A percentile compares a stretch with the other conserved stretches of the same genome.
Evolutionary conservation across 2,329 filamentous ascomycete genomes (phyloP).

Genomic region (Ceratocystis huliohia): DNA sequence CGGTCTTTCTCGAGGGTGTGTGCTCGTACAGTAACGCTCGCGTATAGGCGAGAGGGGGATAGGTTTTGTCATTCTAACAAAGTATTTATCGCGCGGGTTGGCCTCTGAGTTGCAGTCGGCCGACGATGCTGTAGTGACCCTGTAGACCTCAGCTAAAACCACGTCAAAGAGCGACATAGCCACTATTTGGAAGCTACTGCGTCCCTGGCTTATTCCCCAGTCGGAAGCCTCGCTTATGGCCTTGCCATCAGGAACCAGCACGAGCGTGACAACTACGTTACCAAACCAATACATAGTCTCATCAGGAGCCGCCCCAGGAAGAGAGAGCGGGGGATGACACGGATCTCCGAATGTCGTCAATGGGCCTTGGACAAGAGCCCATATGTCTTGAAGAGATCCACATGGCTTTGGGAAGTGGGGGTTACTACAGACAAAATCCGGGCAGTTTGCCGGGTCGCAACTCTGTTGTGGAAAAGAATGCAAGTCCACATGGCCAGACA

Average conservation of each 20-base stretch:
- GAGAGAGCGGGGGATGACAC: background rate
- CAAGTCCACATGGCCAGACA: background rate
- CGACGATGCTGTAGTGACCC: background rate
- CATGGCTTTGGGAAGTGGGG: background rate
- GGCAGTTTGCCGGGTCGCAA: background rate
- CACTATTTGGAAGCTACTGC: slow-evolving; percentile 22
- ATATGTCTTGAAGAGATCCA: background rate
- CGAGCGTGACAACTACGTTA: slow-evolving; percentile 20
- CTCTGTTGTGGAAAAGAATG: background rate
- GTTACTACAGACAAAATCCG: background rate
- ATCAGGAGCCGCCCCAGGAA: background rate
- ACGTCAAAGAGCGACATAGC: slow-evolving; percentile 23
- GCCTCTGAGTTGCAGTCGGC: no score
- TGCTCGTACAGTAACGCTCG: slow-evolving; percentile 18
- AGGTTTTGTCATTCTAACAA: background rate
- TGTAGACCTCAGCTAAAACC: slow-evolving; percentile 22
- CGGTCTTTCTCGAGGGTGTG: slow-evolving; percentile 21
- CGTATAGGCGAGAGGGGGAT: background rate
- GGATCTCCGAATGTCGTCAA: background rate
- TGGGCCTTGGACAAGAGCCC: background rate
- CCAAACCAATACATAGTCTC: slow-evolving; percentile 22
- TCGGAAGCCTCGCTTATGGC: slow-evolving; percentile 21
- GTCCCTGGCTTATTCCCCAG: slow-evolving; percentile 22
- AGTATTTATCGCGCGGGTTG: background rate
- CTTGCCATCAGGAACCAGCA: slow-evolving; percentile 19